phyloP scores from a whole-genome alignment of 2,329 filamentous ascomycete species.

The Graphilbum sp. region DNA sequence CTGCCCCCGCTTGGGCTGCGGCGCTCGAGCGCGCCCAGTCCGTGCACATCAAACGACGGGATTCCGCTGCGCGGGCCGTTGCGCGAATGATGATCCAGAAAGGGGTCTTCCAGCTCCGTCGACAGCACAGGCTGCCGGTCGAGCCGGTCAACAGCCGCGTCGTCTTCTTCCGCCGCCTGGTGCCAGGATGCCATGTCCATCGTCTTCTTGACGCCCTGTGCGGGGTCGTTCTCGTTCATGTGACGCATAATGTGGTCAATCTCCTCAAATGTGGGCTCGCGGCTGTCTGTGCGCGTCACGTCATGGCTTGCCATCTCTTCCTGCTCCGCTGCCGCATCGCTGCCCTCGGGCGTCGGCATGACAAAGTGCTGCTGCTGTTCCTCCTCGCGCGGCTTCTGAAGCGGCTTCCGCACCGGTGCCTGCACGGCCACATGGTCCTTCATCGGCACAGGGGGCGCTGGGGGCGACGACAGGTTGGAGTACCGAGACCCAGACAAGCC shows the following conservation, averaged over 20 bases:
- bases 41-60: conserved; percentile 27
- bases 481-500: conserved; percentile 31
- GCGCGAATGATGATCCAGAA: too few relatives aligned
- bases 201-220: conserved; percentile 55
- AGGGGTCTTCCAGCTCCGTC: conserved; percentile 47
- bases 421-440: conserved; percentile 12
- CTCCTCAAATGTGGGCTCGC: conserved; percentile 53
- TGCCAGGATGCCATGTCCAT: conserved; percentile 29
- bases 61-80: conserved; percentile 22
- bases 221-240: conserved; percentile 56
- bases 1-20: conserved; percentile 46
- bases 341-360: conserved; percentile 2
- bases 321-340: not conserved
- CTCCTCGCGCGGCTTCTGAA: too few relatives aligned
- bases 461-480: conserved; percentile 20
- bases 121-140: conserved; percentile 26
- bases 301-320: not conserved
- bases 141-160: conserved; percentile 24
- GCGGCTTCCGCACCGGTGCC: too few relatives aligned
- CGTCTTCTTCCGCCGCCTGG: conserved; percentile 13
- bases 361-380: conserved; percentile 2
- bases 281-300: conserved; percentile 10
- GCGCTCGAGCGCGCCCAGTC: conserved; percentile 24
- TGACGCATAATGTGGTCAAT: conserved; percentile 89
- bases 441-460: conserved; percentile 13